These are phyloP conservation scores for Russula earlei DNA, from an alignment of 768 basidiomycete genomes.

Conservation along the genomic window DNA sequence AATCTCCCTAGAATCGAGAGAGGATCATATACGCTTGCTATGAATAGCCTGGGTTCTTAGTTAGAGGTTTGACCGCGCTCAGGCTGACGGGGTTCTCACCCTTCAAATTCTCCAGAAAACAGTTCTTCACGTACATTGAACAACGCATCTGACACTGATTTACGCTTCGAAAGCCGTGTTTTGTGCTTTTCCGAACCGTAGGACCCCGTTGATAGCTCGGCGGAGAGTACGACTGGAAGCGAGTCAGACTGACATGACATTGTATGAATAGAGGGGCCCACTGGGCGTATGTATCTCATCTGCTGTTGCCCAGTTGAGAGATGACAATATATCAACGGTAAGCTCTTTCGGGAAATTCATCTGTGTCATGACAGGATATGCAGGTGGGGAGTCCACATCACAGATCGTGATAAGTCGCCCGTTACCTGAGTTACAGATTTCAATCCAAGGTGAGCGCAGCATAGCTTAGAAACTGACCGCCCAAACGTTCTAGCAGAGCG, in stretches of 20 bases:
- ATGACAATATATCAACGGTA: constrained; percentile 45
- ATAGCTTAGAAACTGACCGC: constrained; percentile 40
- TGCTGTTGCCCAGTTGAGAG: constrained; percentile 87
- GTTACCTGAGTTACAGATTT: constrained; percentile 38
- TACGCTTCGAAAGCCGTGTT: constrained; percentile 65
- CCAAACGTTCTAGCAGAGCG: constrained; percentile 78
- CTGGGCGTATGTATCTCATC: constrained; percentile 67
- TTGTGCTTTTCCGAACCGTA: constrained; percentile 67
- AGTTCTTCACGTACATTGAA: constrained; percentile 64
- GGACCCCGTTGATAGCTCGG: constrained; percentile 47
- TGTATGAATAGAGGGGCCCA: constrained; percentile 22
- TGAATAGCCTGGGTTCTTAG: constrained; percentile 45
- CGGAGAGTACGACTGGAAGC: constrained; percentile 44
- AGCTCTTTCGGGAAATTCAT: constrained; percentile 75
- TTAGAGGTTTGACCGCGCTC: neutral
- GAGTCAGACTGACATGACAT: constrained; percentile 12
- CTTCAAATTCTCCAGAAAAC: constrained; percentile 83
- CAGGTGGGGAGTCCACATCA: constrained; percentile 87
- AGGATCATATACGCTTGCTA: constrained; percentile 81
- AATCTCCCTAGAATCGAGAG: constrained; percentile 69
- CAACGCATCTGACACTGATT: constrained; percentile 53
- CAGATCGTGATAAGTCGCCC: constrained; percentile 79
- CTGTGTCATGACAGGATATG: constrained; percentile 68
- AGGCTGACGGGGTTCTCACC: constrained; percentile 37
- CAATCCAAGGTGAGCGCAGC: neutral